Base-by-base conservation (phyloP, 2,329 filamentous ascomycete genomes). In the Trichoderma sp. region DNA sequence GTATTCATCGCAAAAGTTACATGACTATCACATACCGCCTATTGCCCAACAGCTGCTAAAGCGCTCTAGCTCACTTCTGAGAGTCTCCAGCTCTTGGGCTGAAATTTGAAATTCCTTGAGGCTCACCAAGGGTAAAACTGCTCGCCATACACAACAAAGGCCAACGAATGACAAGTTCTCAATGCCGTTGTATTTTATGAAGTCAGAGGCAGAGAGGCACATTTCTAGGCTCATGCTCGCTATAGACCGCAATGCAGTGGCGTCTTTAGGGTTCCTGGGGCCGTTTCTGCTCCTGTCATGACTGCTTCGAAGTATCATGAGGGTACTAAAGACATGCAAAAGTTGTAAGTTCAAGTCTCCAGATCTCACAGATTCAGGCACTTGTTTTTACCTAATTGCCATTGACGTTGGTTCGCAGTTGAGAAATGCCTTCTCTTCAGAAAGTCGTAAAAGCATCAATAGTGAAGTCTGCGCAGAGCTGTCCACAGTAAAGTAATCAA, bases 141-240 rank as follows among this genome's bases (percentile, higher is more conserved):
- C 39, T 43, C 39, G 39, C 39, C 39, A 43, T 43, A 43, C 39
- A 43, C 39, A 43, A 2, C 39, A 43, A 43, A 43, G 39, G 39
- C 39, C 39, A 43, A 56, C 21, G 10, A 56, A 56, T n/a, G 54
- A 56, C 30, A 56, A 21, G 54, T 56, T 56, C 18, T 56, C 30
- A 32, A 56, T 32, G 54, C 54, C 30, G 26, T 56, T 30, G 54
- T 13, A 56, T 32, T 10, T 30, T 21, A 56, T 24, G 18, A 56
- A 56, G n/a, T 56, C 54, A n/a, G 54, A 34, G 34, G 54, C 54
- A n/a, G 54, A 56, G 28, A 56, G 54, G 34, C 54, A 56, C 54
- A 56, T 56, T 34, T 56, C 54, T n/a, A 56, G 21, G 24, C 28
- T 56, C 54, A 56, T 56, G 28, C 30, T 24, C 6, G 54, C 54